Evolutionary conservation across 2,329 filamentous ascomycete genomes (phyloP).

Genomic region (Clonostachys solani): DNA sequence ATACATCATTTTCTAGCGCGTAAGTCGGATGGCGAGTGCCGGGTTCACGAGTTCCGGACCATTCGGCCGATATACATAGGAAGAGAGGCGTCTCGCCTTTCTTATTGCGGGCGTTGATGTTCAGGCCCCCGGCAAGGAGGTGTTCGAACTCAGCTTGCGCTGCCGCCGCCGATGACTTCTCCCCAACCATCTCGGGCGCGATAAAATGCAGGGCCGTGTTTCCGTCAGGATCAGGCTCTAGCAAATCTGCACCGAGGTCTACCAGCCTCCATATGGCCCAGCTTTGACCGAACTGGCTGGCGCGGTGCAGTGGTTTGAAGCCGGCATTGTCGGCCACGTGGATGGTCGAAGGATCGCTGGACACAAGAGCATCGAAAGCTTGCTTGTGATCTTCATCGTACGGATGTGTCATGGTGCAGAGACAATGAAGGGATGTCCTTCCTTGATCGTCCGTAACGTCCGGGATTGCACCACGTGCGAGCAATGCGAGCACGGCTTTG

Average conservation of each 20-base stretch:
- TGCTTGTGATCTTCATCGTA: background rate
- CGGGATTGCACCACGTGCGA: background rate
- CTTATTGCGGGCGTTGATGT: background rate
- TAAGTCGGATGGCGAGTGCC: too few relatives aligned
- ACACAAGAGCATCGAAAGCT: background rate
- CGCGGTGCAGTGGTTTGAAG: background rate
- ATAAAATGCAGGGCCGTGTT: slow-evolving; percentile 6
- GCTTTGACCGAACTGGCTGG: background rate
- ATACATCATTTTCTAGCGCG: background rate
- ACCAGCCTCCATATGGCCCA: slow-evolving; percentile 5
- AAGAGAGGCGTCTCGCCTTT: background rate
- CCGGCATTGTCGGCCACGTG: background rate
- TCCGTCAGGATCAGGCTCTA: slow-evolving; percentile 1
- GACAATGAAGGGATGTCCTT: background rate
- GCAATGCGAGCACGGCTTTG: background rate
- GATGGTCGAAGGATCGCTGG: background rate
- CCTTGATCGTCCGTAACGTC: background rate
- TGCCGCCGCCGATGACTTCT: background rate
- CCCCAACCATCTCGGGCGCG: background rate
- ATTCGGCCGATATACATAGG: background rate
- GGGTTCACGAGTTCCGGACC: background rate
- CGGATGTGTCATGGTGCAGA: background rate
- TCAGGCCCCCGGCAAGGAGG: background rate
- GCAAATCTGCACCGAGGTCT: slow-evolving; percentile 6
- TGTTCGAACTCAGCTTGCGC: slow-evolving; percentile 3